Conservation (phyloP, 2,329 filamentous ascomycete species). For the Xylaria sp. region DNA sequence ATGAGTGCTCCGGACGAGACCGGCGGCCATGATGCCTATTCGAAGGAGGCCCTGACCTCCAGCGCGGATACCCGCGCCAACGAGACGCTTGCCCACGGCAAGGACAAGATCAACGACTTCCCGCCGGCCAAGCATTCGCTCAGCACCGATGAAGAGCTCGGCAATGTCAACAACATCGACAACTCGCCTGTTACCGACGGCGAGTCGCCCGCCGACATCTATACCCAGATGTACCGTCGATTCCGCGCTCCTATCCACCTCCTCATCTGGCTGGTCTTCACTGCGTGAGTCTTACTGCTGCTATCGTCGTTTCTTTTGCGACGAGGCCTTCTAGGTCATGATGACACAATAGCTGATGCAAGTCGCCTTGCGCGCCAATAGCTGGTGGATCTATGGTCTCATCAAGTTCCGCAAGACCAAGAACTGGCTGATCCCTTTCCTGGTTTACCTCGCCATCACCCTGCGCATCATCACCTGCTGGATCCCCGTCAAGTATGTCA, state of each 20-base stretch:
- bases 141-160: constrained; percentile 31
- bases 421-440: constrained; percentile 80
- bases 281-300: constrained; percentile 31
- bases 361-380: constrained; percentile 18
- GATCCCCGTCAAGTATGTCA: constrained; percentile 61
- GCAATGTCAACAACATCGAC: constrained; percentile 23
- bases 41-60: constrained; percentile 43
- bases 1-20: background rate
- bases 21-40: background rate
- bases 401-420: constrained; percentile 62
- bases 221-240: constrained; percentile 37
- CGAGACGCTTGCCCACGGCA: constrained; percentile 25
- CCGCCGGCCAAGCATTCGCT: constrained; percentile 32
- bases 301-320: background rate
- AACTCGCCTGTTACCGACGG: constrained; percentile 21
- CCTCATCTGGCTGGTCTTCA: constrained; percentile 37
- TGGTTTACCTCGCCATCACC: constrained; percentile 70
- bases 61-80: constrained; percentile 33
- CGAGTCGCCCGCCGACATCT: constrained; percentile 22
- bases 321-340: background rate
- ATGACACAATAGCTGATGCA: constrained; percentile 10
- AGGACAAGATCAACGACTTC: constrained; percentile 29
- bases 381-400: constrained; percentile 39
- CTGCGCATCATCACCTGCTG: constrained; percentile 71
- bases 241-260: constrained; percentile 43